phyloP scores from a whole-genome alignment of 371 early-diverging fungal genomes.

The Blakeslea trispora region DNA sequence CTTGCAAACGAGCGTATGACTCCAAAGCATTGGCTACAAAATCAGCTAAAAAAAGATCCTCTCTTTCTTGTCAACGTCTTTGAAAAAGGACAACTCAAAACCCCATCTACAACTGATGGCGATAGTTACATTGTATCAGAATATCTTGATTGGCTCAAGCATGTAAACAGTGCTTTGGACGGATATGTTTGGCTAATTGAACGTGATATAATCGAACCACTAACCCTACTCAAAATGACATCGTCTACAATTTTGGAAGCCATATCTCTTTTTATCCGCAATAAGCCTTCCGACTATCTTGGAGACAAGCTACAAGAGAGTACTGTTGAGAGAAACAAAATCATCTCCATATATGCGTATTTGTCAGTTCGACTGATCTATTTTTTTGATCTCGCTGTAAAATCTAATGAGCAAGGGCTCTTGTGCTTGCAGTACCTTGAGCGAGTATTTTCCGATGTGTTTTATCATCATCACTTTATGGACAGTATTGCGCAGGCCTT shows the following conservation, averaged over 20 bases:
- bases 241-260: slow-evolving; percentile 22
- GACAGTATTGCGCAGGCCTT: slow-evolving; percentile 22
- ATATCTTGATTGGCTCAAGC: slow-evolving; percentile 29
- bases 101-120: slow-evolving; percentile 2
- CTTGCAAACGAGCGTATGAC: slow-evolving; percentile 22
- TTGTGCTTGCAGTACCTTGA: slow-evolving; percentile 9
- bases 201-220: slow-evolving; percentile 19
- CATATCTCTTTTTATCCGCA: slow-evolving; percentile 15
- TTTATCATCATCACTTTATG: slow-evolving; percentile 12
- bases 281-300: slow-evolving; percentile 10
- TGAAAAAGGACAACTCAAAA: slow-evolving; percentile 21
- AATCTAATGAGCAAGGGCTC: neutral
- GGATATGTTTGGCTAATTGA: slow-evolving; percentile 49
- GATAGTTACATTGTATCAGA: neutral
- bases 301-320: slow-evolving; percentile 8
- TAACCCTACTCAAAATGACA: slow-evolving; percentile 3
- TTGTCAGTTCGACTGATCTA: slow-evolving; percentile 19
- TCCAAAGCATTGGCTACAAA: slow-evolving; percentile 28
- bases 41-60: slow-evolving; percentile 8
- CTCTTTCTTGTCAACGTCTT: slow-evolving; percentile 17
- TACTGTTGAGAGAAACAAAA: slow-evolving; percentile 15
- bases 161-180: slow-evolving; percentile 32
- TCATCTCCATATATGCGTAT: slow-evolving; percentile 25
- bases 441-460: neutral
- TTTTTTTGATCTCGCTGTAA: slow-evolving; percentile 23